Conservation (phyloP, 2,329 filamentous ascomycete species). For the Phialophora verrucosa region DNA sequence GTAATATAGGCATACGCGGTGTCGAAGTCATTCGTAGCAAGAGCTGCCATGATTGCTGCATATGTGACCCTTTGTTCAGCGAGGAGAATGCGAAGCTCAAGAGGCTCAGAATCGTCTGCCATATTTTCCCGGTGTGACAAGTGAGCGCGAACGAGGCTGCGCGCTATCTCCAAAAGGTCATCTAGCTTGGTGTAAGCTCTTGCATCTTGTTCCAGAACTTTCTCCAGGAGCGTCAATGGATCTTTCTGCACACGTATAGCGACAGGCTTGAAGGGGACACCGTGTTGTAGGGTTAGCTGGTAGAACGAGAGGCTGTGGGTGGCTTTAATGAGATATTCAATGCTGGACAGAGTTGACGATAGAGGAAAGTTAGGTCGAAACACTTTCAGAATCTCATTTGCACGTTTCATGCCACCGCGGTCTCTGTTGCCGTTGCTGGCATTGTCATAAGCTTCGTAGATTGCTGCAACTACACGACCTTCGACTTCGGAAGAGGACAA, state of each 20-base stretch:
- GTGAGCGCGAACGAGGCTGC: slow-evolving; percentile 60
- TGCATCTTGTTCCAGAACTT: slow-evolving; percentile 66
- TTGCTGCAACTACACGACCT: slow-evolving; percentile 57
- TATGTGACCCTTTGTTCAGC: slow-evolving; percentile 55
- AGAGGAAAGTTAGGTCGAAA: slow-evolving; percentile 52
- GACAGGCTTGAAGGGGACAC: slow-evolving; percentile 69
- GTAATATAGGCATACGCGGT: slow-evolving; percentile 71
- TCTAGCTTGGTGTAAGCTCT: slow-evolving; percentile 69
- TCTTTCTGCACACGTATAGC: slow-evolving; percentile 68
- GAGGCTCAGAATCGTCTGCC: slow-evolving; percentile 27
- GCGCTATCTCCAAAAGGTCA: slow-evolving; percentile 66
- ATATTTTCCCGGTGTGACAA: slow-evolving; percentile 37
- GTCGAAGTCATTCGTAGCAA: slow-evolving; percentile 56
- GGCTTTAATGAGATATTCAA: slow-evolving; percentile 62
- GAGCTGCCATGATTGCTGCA: slow-evolving; percentile 53
- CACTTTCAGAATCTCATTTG: slow-evolving; percentile 58
- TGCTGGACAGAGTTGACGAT: slow-evolving; percentile 51
- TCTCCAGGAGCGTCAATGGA: slow-evolving; percentile 63
- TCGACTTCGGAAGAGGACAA: slow-evolving; percentile 57
- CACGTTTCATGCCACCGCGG: slow-evolving; percentile 66
- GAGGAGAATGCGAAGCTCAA: slow-evolving; percentile 40
- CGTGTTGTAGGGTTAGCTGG: slow-evolving; percentile 67
- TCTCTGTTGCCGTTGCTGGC: slow-evolving; percentile 69
- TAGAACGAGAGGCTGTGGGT: slow-evolving; percentile 71
- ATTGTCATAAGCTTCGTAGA: slow-evolving; percentile 66